Conservation (phyloP, 176 grass and related monocot genomes). For the Carex cristatella region DNA sequence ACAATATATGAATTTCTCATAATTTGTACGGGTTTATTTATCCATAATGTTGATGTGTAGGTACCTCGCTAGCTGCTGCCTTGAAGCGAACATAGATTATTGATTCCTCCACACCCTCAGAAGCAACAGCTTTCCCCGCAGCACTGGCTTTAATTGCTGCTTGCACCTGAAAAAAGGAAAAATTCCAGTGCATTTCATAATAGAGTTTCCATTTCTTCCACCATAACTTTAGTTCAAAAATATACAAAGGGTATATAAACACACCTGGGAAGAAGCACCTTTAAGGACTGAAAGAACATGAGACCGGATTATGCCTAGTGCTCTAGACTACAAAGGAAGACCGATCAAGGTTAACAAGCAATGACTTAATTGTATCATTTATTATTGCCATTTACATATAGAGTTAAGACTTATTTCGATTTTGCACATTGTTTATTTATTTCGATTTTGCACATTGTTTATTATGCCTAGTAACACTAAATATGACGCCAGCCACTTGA, state of each 20-base stretch:
- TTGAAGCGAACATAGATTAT: constrained; percentile 99
- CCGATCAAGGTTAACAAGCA: constrained; percentile 19
- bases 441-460: neutral
- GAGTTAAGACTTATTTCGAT: neutral
- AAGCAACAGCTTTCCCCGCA: constrained; percentile 60
- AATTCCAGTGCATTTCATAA: neutral
- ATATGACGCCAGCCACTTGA: neutral
- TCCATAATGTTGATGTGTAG: neutral
- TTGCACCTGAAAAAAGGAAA: constrained; percentile 62
- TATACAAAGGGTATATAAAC: constrained; percentile 5
- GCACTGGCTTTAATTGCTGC: constrained; percentile 66
- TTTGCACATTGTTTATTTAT: neutral
- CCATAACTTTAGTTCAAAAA: constrained; percentile 25
- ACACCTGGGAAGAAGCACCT: constrained; percentile 84
- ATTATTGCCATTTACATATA: neutral
- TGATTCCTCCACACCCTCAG: constrained; percentile 88
- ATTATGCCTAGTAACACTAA: neutral
- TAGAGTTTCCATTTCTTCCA: neutral
- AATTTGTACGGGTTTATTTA: neutral
- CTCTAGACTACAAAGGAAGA: constrained; percentile 49
- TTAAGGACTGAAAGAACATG: constrained; percentile 96
- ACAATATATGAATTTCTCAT: neutral
- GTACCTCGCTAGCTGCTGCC: constrained; percentile 92
- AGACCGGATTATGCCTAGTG: constrained; percentile 89
- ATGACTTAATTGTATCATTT: neutral